Evolutionary conservation across 2,329 filamentous ascomycete genomes (phyloP).

Genomic region (Bipolaris sorokiniana): DNA sequence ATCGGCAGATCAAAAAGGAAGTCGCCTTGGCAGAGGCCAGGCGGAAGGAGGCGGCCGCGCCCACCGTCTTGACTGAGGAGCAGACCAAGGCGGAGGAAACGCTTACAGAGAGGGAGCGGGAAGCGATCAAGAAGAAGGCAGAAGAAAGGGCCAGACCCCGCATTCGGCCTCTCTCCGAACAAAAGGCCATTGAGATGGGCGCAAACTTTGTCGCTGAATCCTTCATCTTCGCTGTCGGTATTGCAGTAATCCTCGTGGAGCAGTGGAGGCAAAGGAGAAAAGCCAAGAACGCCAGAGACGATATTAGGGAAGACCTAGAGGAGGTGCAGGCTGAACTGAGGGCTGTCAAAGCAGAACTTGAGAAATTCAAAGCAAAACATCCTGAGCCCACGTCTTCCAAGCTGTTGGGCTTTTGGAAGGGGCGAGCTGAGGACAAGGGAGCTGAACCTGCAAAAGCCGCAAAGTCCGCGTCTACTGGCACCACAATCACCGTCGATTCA

Average conservation of each 20-base stretch:
- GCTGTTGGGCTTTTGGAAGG: conserved; percentile 40
- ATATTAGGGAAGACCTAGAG: conserved; percentile 64
- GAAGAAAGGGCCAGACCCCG: conserved; percentile 55
- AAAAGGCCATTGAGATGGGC: conserved; percentile 71
- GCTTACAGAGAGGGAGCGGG: conserved; percentile 55
- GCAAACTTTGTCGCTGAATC: conserved; percentile 72
- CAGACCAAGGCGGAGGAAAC: conserved; percentile 63
- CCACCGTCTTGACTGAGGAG: conserved; percentile 68
- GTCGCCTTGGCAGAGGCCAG: conserved; percentile 62
- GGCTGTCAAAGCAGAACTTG: conserved; percentile 49
- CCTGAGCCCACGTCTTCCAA: conserved; percentile 33
- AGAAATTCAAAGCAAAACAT: conserved; percentile 48
- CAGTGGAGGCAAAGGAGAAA: conserved; percentile 66
- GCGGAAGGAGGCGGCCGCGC: conserved; percentile 57
- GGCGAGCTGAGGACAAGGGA: conserved; percentile 29
- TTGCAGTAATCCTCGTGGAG: conserved; percentile 67
- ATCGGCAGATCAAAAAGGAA: conserved; percentile 59
- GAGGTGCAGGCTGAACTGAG: conserved; percentile 60
- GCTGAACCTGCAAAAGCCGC: conserved; percentile 16
- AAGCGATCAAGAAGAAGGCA: conserved; percentile 54
- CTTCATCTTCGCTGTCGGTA: conserved; percentile 70
- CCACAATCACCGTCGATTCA: background rate
- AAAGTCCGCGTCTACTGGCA: conserved; percentile 10
- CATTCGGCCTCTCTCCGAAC: conserved; percentile 69
- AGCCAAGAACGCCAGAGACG: conserved; percentile 64